Evolutionary conservation across 75 land plant genomes (phyloP), one percentile per base, ranked within the genome.

Genomic region (Chamaecyparis obtusa): DNA sequence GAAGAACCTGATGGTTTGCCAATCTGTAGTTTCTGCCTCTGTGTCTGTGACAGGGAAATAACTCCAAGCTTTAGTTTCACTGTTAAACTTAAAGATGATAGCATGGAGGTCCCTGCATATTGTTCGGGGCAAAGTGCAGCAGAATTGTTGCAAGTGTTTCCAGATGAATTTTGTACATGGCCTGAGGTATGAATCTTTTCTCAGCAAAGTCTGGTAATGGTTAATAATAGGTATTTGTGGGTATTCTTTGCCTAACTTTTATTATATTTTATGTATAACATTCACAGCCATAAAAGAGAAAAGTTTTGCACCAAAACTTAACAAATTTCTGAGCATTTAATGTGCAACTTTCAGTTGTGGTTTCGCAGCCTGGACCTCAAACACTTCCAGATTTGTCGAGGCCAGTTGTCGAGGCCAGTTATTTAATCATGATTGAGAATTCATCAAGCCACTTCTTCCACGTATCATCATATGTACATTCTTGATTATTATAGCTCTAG

Each of bases 91-190:
- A 89, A 89, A 79, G 94, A 95, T 89, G 91, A 93, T 32, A 91
- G 88, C 84, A 88, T 82, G 14, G 89, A 92, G 79, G 21, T 95
- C 24, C 89, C 64, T 84, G 93, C 95, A 46, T 93, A 93, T 93
- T 93, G 93, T 86, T 87, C 86, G 33, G 93, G 96, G 84, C 93
- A 91, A 84, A 93, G 93, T 89, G 96, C 96, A 54, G 64, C 88
- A 30, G 96, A 95, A 84, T 88, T 95, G 87, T 90, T 95, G 44
- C 96, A 95, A 80, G 94, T 95, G 79, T 92, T 93, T 64, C 92
- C 96, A 37, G 91, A 95, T 87, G 96, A 95, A 41, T 95, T 92
- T 46, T 85, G 80, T 83, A 84, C 86, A 3, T 86, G 93, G 36
- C 91, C 94, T 46, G 96, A 92, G 96, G 96, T 95, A 84, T 84